phyloP scores from a whole-genome alignment of 495 filamentous ascomycete species.

The Neurospora tetraspora region DNA sequence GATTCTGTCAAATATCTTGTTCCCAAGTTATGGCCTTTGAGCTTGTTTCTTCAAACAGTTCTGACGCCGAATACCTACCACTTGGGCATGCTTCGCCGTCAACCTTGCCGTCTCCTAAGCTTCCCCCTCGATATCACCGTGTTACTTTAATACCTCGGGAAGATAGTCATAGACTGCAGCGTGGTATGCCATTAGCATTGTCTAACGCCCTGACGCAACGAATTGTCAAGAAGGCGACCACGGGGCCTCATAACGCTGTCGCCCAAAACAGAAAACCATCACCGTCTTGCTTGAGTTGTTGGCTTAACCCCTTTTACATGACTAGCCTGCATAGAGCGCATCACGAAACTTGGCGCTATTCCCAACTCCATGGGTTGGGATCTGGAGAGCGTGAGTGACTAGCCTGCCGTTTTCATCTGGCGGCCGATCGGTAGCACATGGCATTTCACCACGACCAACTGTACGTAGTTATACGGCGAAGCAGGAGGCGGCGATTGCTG shows the following conservation, averaged over 20 bases:
- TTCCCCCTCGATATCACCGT: too few species aligned
- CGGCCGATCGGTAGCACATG: not conserved
- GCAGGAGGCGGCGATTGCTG: not conserved
- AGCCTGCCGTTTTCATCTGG: not conserved
- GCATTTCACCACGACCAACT: too few species aligned
- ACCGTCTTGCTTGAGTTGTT: not conserved
- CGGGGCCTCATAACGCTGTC: not conserved
- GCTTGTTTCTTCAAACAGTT: not conserved
- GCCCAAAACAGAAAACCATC: not conserved
- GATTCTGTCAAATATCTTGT: not conserved
- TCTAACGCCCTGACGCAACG: not conserved
- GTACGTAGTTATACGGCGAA: not conserved
- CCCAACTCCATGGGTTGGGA: constrained; percentile 13
- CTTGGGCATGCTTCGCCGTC: not conserved
- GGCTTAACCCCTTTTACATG: not conserved
- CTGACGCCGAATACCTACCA: not conserved
- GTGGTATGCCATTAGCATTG: too few species aligned
- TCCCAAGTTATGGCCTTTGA: not conserved
- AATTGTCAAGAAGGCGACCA: not conserved
- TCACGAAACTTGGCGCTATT: constrained; percentile 5
- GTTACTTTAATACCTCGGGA: too few species aligned
- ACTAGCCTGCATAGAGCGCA: constrained; percentile 1
- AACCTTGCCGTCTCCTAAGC: not conserved
- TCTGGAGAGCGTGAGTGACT: not conserved
- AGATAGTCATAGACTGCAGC: too few species aligned